phyloP scores from a whole-genome alignment of 768 basidiomycete genomes.

The Cantharellus cinnabarinus region DNA sequence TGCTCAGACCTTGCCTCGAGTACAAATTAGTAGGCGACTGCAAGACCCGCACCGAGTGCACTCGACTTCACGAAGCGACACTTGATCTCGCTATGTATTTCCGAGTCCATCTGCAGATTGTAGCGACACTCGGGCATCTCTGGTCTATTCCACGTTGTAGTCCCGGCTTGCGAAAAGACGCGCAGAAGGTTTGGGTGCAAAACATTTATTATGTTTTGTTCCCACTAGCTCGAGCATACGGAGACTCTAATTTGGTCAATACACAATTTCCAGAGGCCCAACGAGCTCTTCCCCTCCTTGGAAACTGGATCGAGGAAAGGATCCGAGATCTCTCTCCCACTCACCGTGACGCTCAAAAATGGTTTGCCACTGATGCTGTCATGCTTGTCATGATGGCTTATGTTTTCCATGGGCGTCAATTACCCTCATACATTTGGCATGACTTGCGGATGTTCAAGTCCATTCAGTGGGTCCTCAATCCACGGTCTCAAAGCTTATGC shows the following conservation, averaged over 20 bases:
- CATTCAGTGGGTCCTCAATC: not conserved
- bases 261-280: not conserved
- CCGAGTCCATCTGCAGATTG: not conserved
- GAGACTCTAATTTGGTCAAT: not conserved
- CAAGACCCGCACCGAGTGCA: not conserved
- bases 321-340: not conserved
- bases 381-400: not conserved
- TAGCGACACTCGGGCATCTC: not conserved
- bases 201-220: not conserved
- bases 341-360: not conserved
- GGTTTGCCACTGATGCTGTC: not conserved
- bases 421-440: not conserved
- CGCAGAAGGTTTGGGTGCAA: not conserved
- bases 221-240: not conserved
- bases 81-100: not conserved
- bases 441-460: not conserved
- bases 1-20: not conserved
- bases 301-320: not conserved
- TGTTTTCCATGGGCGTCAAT: not conserved
- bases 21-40: not conserved
- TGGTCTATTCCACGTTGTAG: not conserved
- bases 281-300: not conserved
- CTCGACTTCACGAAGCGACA: not conserved
- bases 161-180: not conserved
- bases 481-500: not conserved